A percentile compares a stretch with the other conserved stretches of the same genome.
Evolutionary conservation across 2,329 filamentous ascomycete genomes (phyloP).

Genomic region (Arthroderma sp.): DNA sequence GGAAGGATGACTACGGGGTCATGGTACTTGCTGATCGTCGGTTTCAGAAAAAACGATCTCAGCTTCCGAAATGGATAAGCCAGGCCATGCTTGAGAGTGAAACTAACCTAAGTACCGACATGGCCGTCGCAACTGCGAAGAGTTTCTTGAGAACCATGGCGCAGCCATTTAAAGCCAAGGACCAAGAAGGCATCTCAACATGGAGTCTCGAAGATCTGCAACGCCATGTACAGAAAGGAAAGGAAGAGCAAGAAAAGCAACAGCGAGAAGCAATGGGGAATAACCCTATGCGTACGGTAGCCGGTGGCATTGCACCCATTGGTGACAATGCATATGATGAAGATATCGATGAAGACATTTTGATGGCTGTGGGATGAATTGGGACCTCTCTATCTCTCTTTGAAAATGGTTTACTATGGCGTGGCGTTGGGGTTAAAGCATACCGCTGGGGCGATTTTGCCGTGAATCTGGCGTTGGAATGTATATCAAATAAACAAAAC

Average conservation of each 20-base stretch:
- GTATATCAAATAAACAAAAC: too few relatives aligned
- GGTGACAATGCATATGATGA: slow-evolving; percentile 16
- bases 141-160: slow-evolving; percentile 86
- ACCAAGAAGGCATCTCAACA: slow-evolving; percentile 85
- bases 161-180: slow-evolving; percentile 66
- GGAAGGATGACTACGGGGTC: slow-evolving; percentile 98
- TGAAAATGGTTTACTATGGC: too few relatives aligned
- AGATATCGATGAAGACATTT: slow-evolving; percentile 30
- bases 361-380: slow-evolving; percentile 20
- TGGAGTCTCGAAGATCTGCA: slow-evolving; percentile 75
- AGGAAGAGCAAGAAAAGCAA: slow-evolving; percentile 55
- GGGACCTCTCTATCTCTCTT: too few relatives aligned
- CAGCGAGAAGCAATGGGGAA: slow-evolving; percentile 40
- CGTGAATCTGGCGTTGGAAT: too few relatives aligned
- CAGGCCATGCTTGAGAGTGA: slow-evolving; percentile 76
- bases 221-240: slow-evolving; percentile 54
- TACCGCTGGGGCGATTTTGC: too few relatives aligned
- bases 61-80: slow-evolving; percentile 94
- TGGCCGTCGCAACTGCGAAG: slow-evolving; percentile 80
- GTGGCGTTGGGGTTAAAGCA: too few relatives aligned
- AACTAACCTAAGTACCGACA: slow-evolving; percentile 84
- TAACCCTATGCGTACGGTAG: slow-evolving; percentile 11
- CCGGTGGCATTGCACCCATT: neutral
- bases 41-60: slow-evolving; percentile 79
- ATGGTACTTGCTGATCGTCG: slow-evolving; percentile 94